These are phyloP conservation scores for Parathielavia hyrcaniae DNA, from an alignment of 495 filamentous ascomycete species.

Conservation along the genomic window DNA sequence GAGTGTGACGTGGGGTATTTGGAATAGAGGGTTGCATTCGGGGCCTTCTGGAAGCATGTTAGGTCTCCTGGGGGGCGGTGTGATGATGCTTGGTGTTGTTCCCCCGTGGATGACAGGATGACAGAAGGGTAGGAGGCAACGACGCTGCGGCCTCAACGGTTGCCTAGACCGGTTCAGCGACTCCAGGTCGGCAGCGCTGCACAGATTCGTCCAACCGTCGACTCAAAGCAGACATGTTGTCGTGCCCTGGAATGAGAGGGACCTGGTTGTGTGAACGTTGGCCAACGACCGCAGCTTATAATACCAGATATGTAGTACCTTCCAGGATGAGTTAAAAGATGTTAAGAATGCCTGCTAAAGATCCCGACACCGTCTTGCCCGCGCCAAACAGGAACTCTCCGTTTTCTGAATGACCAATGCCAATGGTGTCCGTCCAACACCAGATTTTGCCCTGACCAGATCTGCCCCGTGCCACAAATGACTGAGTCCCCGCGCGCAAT, in stretches of 20 bases:
- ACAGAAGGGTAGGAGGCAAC: too few relatives aligned
- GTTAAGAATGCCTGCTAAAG: not conserved
- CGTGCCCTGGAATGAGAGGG: too few relatives aligned
- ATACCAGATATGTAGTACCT: not conserved
- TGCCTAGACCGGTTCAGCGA: too few relatives aligned
- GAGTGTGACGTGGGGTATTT: not conserved
- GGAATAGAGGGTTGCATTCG: slow-evolving; percentile 3
- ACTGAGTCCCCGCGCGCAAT: not conserved
- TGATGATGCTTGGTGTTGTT: not conserved
- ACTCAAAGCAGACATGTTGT: too few relatives aligned
- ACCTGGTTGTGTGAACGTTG: not conserved
- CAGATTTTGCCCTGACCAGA: slow-evolving; percentile 2
- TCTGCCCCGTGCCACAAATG: slow-evolving; percentile 4
- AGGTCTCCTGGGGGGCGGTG: too few relatives aligned
- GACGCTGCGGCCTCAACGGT: too few relatives aligned
- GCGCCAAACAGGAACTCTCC: not conserved
- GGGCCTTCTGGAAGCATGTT: slow-evolving; percentile 4
- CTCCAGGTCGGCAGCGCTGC: too few relatives aligned
- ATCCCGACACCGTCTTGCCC: too few relatives aligned
- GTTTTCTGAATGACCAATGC: not conserved
- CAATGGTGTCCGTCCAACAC: not conserved
- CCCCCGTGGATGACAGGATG: not conserved
- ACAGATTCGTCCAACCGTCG: too few relatives aligned
- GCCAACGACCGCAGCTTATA: not conserved
- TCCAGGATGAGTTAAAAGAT: not conserved